phyloP scores from a whole-genome alignment of 495 filamentous ascomycete species.

The Neurospora terricola region DNA sequence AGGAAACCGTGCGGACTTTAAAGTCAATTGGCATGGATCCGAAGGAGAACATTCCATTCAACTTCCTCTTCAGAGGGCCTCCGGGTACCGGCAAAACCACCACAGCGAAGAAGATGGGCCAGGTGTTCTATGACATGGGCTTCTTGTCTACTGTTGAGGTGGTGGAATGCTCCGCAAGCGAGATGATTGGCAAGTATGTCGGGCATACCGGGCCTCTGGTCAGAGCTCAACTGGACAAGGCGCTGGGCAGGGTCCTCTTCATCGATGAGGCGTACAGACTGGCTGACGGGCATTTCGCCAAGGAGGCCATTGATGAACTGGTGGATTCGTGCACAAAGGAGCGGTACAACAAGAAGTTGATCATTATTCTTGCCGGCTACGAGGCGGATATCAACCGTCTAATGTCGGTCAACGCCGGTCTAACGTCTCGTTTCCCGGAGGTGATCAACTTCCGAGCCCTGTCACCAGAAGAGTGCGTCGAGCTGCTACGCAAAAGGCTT shows the following conservation, averaged over 20 bases:
- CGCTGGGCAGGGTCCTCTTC: constrained; percentile 53
- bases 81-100: constrained; percentile 64
- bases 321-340: constrained; percentile 59
- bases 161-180: constrained; percentile 49
- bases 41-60: constrained; percentile 29
- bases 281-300: constrained; percentile 46
- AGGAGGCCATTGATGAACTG: constrained; percentile 66
- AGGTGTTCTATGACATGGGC: constrained; percentile 64
- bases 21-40: constrained; percentile 50
- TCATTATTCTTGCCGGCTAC: constrained; percentile 71
- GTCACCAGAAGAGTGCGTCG: constrained; percentile 33
- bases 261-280: constrained; percentile 63
- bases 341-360: constrained; percentile 49
- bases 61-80: constrained; percentile 34
- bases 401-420: constrained; percentile 49
- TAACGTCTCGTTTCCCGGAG: constrained; percentile 52
- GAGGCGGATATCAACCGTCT: constrained; percentile 60
- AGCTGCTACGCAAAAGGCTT: constrained; percentile 24
- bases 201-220: constrained; percentile 60
- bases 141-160: constrained; percentile 46
- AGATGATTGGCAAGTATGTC: constrained; percentile 51
- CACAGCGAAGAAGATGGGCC: constrained; percentile 61
- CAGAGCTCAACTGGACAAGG: constrained; percentile 42
- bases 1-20: constrained; percentile 43
- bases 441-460: constrained; percentile 43